Conservation (phyloP, 73 alveolate species). For the Tetrahymena elliotti region DNA sequence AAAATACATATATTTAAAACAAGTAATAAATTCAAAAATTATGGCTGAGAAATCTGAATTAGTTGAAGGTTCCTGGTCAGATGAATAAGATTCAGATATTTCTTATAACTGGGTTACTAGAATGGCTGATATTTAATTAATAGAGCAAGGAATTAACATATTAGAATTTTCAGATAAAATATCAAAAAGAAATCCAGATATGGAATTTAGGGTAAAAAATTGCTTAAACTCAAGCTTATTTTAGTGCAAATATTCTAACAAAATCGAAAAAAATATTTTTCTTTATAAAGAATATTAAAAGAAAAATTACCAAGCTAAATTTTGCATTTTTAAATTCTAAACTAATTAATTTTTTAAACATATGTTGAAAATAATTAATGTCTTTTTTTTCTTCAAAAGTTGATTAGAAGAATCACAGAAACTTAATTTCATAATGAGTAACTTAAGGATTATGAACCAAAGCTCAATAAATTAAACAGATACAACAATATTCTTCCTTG, state of each 20-base stretch:
- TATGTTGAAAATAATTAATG: too few species aligned
- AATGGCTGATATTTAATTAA: neutral
- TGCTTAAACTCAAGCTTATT: neutral
- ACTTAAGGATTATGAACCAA: conserved; percentile 46
- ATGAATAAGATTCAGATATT: neutral
- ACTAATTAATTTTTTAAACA: too few species aligned
- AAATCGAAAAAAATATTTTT: too few species aligned
- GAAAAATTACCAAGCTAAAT: too few species aligned
- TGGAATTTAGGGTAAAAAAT: conserved; percentile 23
- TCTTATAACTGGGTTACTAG: conserved; percentile 17
- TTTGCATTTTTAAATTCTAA: too few species aligned
- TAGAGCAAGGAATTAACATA: conserved; percentile 13
- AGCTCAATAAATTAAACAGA: conserved; percentile 50
- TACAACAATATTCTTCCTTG: conserved; percentile 66
- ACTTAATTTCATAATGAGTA: conserved; percentile 50
- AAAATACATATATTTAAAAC: neutral
- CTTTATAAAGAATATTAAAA: too few species aligned
- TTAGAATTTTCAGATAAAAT: conserved; percentile 5
- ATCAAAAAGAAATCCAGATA: conserved; percentile 13
- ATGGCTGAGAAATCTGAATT: neutral
- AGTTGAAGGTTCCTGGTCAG: neutral
- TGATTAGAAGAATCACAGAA: conserved; percentile 66
- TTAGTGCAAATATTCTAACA: neutral
- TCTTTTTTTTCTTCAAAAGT: neutral
- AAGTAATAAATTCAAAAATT: neutral